Percentiles rank a stretch among this genome's conserved stretches.
These are phyloP conservation scores for Pyrenopolyporus hunteri DNA, from an alignment of 495 filamentous ascomycete genomes.

Conservation along the genomic window DNA sequence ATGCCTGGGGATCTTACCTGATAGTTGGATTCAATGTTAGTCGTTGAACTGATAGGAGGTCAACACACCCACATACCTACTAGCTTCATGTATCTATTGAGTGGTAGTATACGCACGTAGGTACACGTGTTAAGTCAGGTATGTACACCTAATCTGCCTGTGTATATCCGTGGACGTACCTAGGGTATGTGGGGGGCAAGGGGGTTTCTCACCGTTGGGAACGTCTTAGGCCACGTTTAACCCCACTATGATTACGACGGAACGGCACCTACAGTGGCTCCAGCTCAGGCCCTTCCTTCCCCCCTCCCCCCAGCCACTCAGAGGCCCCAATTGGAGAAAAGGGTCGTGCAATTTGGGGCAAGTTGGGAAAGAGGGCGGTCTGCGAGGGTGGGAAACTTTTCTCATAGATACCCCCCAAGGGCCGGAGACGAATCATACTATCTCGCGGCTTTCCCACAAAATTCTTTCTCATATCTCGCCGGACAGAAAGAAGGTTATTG, in stretches of 20 bases:
- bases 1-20: too few relatives aligned
- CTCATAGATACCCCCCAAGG: not conserved
- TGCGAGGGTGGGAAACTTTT: conserved; percentile 29
- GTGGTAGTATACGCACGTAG: too few relatives aligned
- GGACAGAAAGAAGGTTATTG: conserved; percentile 18
- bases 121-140: too few relatives aligned
- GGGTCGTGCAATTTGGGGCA: conserved; percentile 20
- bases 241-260: conserved; percentile 34
- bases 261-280: conserved; percentile 25
- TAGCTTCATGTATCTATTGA: too few relatives aligned
- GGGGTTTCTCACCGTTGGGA: conserved; percentile 10
- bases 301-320: conserved; percentile 31
- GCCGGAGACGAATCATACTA: conserved; percentile 19
- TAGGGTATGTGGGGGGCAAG: conserved; percentile 1
- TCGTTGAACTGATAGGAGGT: too few relatives aligned
- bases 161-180: too few relatives aligned
- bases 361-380: conserved; percentile 24
- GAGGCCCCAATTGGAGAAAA: conserved; percentile 24
- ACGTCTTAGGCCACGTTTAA: not conserved
- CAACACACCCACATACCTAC: too few relatives aligned
- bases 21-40: too few relatives aligned
- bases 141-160: too few relatives aligned
- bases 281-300: conserved; percentile 26
- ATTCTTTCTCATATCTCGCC: conserved; percentile 8
- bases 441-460: conserved; percentile 26